Base-by-base conservation (phyloP, 176 grass and related monocot species). In the Triticum turgidum region DNA sequence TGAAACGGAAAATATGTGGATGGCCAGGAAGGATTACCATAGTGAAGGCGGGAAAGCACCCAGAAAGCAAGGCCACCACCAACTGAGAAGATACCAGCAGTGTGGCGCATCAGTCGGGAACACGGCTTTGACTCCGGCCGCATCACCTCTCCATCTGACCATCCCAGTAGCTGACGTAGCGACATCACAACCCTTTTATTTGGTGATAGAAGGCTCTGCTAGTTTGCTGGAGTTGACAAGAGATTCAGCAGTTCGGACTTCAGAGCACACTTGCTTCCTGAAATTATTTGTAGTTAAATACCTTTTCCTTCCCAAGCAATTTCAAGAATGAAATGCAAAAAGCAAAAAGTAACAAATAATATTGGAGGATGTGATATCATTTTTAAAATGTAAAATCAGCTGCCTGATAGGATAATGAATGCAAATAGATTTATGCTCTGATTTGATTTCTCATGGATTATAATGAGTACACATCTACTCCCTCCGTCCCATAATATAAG, bases 91-190 rank as follows among this genome's bases (percentile, higher is more conserved):
- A 98, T 94, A 44, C 89, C 90, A 67, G 97, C 88, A 51, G 94
- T 94, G n/a, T 96, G 94, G 5, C 88, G 68, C 92, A 96, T 96
- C 76, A 98, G 56, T 3, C 92, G 84, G 12, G 96, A 84, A 75
- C 92, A 98, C 1, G 96, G 93, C 82, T 94, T 98, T 21, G 92
- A 84, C 62, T 96, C 93, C 24, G 93, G 87, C 59, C 93, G 88
- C 96, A 98, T 98, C 80, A 96, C 84, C 82, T 98, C 96, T 39
- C 96, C 93, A 24, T 98, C 86, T 24, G 96, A 98, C 93, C 88
- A 98, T 81, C 93, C 88, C 27, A 98, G 67, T 24, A 71, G 34
- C 56, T 27, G 83, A 1, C 93, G 70, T 8, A 98, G 67, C 61
- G 96, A 79, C 93, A 95, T 98, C 35, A 1, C 1, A 12, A 12